A percentile compares a stretch with the other conserved stretches of the same genome.
Evolutionary conservation across 208 protist species (phyloP).

Genomic region (Trypanosoma caninum): DNA sequence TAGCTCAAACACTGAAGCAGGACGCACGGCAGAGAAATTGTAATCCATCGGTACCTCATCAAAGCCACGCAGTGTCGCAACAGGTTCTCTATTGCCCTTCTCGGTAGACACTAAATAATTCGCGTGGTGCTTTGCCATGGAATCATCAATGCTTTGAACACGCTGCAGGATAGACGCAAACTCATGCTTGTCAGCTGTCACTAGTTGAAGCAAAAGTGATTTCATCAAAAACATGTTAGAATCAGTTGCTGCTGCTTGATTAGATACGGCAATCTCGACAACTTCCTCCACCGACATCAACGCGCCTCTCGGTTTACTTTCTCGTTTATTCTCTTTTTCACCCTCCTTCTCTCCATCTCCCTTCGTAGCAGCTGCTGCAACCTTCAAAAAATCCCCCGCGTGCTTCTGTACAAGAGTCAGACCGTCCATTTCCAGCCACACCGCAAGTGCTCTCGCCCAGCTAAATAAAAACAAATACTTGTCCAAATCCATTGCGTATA

Average conservation of each 20-base stretch:
- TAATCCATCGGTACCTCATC: conserved; percentile 26
- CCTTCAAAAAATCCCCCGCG: conserved; percentile 1
- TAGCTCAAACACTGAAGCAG: conserved; percentile 27
- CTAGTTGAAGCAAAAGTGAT: conserved; percentile 21
- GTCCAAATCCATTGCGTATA: conserved; percentile 23
- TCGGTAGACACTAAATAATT: not conserved
- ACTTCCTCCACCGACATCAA: conserved; percentile 20
- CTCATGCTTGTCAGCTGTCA: not conserved
- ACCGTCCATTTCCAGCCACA: conserved; percentile 26
- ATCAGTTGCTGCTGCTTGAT: conserved; percentile 23
- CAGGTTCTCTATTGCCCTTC: not conserved
- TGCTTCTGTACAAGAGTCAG: conserved; percentile 22
- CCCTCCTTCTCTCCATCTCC: not conserved
- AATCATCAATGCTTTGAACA: conserved; percentile 19
- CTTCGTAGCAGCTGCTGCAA: not conserved
- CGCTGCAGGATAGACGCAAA: conserved; percentile 20
- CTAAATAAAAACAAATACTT: conserved; percentile 15
- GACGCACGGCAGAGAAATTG: conserved; percentile 1
- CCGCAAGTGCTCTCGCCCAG: conserved; percentile 19
- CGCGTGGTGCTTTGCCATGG: conserved; percentile 18
- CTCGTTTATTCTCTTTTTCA: too few relatives aligned
- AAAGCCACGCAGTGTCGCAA: conserved; percentile 17
- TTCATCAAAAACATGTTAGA: conserved; percentile 19
- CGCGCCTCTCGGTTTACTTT: not conserved
- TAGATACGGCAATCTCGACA: conserved; percentile 30